Conservation (phyloP, 148 eudicot species). For the Chenopodium berlandieri region DNA sequence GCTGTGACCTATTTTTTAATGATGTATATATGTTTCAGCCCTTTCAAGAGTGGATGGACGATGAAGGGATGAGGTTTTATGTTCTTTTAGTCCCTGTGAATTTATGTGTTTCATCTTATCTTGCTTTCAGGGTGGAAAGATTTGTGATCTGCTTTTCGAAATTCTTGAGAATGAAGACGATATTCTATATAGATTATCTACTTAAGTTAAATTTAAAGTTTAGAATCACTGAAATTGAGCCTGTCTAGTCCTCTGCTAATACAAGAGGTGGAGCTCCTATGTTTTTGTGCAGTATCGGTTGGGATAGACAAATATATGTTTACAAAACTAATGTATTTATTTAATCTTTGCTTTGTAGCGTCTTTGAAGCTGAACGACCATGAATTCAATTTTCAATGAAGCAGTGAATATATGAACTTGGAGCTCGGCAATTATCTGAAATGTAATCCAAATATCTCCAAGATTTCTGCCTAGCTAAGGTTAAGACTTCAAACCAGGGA, state of each 20-base stretch:
- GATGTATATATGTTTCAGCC: too few species aligned
- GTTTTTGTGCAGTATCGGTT: neutral
- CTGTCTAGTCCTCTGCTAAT: neutral
- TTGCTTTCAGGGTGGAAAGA: too few species aligned
- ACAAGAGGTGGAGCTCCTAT: neutral
- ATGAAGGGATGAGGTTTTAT: too few species aligned
- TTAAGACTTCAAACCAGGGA: neutral
- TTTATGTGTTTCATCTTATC: too few species aligned
- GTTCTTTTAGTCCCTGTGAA: too few species aligned
- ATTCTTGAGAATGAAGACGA: too few species aligned
- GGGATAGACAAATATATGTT: neutral
- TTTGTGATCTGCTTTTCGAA: too few species aligned
- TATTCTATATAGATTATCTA: neutral
- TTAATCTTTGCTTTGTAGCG: constrained; percentile 39
- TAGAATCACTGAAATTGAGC: neutral
- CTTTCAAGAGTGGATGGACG: too few species aligned
- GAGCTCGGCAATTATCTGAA: neutral
- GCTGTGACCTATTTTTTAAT: too few species aligned
- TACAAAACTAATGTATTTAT: neutral
- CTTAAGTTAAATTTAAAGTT: neutral
- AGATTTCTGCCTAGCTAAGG: neutral
- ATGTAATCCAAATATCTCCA: neutral
- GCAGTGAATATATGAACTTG: constrained; percentile 39
- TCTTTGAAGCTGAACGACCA: constrained; percentile 88
- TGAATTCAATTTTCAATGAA: constrained; percentile 62